Conservation (phyloP, 1,284 basidiomycete species). For the Rhizoctonia solani region DNA sequence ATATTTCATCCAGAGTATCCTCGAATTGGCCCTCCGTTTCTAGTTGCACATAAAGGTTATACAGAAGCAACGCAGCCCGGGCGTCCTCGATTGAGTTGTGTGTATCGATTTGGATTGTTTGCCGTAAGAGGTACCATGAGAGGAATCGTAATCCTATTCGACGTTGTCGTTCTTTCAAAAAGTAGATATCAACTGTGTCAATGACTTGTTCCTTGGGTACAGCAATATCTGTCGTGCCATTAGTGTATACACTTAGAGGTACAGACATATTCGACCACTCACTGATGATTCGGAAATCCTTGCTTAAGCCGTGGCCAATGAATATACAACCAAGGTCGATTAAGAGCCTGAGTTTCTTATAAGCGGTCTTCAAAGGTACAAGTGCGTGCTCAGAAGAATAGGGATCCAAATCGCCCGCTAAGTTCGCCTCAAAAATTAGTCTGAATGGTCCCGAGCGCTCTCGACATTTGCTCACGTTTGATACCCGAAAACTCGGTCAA, state of each 20-base stretch:
- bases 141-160: constrained; percentile 93
- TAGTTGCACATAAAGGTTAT: constrained; percentile 80
- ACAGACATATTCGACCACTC: constrained; percentile 45
- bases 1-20: constrained; percentile 83
- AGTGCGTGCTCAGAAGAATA: constrained; percentile 82
- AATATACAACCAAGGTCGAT: constrained; percentile 97
- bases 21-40: constrained; percentile 81
- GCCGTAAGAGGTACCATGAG: constrained; percentile 88
- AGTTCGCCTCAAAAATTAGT: not conserved
- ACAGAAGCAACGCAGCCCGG: constrained; percentile 83
- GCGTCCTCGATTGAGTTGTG: constrained; percentile 99
- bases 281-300: constrained; percentile 99
- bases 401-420: constrained; percentile 92
- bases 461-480: constrained; percentile 63
- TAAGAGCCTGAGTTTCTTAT: constrained; percentile 94
- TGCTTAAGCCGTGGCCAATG: constrained; percentile 98
- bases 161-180: constrained; percentile 77
- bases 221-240: constrained; percentile 73
- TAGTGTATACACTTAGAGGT: not conserved
- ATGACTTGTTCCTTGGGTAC: constrained; percentile 95
- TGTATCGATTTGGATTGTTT: constrained; percentile 89
- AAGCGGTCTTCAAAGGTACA: constrained; percentile 93
- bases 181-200: constrained; percentile 96
- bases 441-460: not conserved
- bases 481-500: constrained; percentile 97